Evolutionary conservation across 805 yeast genomes (phyloP).

Genomic region (Hanseniaspora clermontiae): DNA sequence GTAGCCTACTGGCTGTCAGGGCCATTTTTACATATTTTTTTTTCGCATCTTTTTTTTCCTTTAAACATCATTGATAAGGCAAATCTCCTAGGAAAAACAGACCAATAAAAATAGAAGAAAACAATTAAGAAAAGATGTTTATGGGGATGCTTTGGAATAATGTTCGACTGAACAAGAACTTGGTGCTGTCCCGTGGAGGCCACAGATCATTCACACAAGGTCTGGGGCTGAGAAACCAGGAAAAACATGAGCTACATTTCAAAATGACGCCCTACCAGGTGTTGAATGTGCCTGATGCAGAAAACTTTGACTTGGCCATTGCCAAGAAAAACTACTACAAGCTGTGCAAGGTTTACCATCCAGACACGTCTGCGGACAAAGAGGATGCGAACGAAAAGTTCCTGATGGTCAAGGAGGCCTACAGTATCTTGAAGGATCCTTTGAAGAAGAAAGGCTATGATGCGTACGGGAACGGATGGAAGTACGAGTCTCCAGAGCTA

Average conservation of each 20-base stretch:
- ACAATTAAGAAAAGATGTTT: too few relatives aligned
- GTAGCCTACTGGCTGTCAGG: too few relatives aligned
- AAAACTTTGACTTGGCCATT: neutral
- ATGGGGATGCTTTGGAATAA: too few relatives aligned
- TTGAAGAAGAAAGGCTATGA: neutral
- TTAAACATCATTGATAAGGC: too few relatives aligned
- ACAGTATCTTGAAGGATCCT: neutral
- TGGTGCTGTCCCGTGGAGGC: neutral
- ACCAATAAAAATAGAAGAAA: too few relatives aligned
- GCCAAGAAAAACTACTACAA: constrained; percentile 4
- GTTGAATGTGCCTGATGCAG: neutral
- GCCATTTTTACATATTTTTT: too few relatives aligned
- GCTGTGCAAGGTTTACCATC: constrained; percentile 4
- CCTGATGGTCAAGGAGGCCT: constrained; percentile 8
- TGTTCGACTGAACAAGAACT: too few relatives aligned
- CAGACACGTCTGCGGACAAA: neutral
- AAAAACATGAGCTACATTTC: neutral
- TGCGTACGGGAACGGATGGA: constrained; percentile 2
- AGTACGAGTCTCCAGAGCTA: neutral
- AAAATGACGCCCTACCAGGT: constrained; percentile 11
- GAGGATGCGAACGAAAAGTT: constrained; percentile 1
- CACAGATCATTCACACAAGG: neutral
- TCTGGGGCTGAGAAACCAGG: neutral
- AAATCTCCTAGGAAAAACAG: too few relatives aligned
- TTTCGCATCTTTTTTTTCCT: too few relatives aligned